Evolutionary conservation across 1,284 basidiomycete species (phyloP), one percentile per base, ranked within the genome.

Genomic region (Ustilago lituana): DNA sequence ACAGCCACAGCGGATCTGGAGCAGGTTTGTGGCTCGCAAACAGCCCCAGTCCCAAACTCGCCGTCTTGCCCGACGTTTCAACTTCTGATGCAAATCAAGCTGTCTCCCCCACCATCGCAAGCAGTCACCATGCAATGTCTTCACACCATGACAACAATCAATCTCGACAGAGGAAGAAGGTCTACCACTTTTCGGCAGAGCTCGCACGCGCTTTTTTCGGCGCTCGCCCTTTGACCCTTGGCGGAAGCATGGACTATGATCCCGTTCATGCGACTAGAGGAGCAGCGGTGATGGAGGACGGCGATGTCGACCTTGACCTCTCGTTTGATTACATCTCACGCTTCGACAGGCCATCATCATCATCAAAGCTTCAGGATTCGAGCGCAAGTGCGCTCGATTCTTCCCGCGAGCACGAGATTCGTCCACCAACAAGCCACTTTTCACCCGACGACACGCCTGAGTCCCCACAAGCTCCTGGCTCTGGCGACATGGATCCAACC

Each of bases 281-380:
- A 15, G 43, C 52, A 23, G 59, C 39, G 5, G 23, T 39, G 2
- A 55, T 44, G 3, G 56, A 59, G 10, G 56, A 55, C 31, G 58
- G 48, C 17, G 62, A 68, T 43, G 74, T 77, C 7, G 66, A 77
- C 26, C 60, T 77, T 24, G 70, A 75, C 33, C 44, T 75, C 12
- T 73, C 70, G 6, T 77, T 77, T 44, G 74, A 77, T 47, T 77
- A 72, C 37, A 52, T 73, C 29, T 73, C 70, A 23, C 47, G 55
- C 12, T 63, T 69, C 49, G 69, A 74, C 44, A 35, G n/a, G n/a
- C n/a, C 41, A 14, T 57, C 53, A 5, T 57, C 61, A 8, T 52
- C 61, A 5, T 64, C 56, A 2, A 48, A 59, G 8, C 56, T 44
- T 10, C 56, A 50, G 19, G 56, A 65, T 11, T 59, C 62, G 32